Conservation (phyloP, 2,329 filamentous ascomycete genomes). For the Botryotinia convoluta region DNA sequence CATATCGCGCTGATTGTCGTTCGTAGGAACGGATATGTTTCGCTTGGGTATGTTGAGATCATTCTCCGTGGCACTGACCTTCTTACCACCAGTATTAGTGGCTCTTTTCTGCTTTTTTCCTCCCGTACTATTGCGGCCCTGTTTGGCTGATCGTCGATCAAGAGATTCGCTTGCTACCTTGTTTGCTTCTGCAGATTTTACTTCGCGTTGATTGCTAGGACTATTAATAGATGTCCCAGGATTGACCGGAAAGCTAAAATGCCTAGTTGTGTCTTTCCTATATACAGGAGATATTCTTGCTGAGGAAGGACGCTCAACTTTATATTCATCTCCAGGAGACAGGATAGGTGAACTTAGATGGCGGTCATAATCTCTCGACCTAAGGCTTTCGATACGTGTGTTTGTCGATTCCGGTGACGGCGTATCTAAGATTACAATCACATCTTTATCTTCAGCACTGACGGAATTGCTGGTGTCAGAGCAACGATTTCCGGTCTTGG, state of each 20-base stretch:
- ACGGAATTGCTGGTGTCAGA: not conserved
- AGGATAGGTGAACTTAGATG: not conserved
- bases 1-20: not conserved
- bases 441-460: not conserved
- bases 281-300: not conserved
- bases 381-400: not conserved
- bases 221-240: not conserved
- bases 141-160: not conserved
- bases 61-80: not conserved
- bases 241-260: not conserved
- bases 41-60: not conserved
- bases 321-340: not conserved
- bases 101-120: not conserved
- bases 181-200: not conserved
- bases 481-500: too few relatives aligned
- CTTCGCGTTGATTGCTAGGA: not conserved
- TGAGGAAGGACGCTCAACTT: too few relatives aligned
- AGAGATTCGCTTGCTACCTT: not conserved
- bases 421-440: not conserved
- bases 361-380: too few relatives aligned
- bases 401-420: not conserved
- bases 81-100: too few relatives aligned
- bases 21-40: rapidly evolving
- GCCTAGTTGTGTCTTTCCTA: not conserved
- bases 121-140: not conserved